A percentile compares a stretch with the other conserved stretches of the same genome.
Conservation (phyloP, 495 filamentous ascomycete species). For the Daldinia decipiens region DNA sequence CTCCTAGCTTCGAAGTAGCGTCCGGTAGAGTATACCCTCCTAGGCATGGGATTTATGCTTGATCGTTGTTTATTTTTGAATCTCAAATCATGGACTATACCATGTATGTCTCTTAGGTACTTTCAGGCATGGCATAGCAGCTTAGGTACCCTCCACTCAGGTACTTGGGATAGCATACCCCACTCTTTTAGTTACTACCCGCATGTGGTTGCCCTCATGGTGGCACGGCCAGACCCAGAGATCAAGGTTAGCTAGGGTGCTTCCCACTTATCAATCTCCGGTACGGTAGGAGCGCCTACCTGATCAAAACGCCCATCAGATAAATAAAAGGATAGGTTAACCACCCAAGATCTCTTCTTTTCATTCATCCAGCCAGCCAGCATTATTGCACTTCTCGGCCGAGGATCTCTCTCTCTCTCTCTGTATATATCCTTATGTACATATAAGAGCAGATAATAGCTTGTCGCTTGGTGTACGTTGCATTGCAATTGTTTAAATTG, state of each 20-base stretch:
- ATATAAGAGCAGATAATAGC: conserved; percentile 16
- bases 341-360: conserved; percentile 3
- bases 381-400: conserved; percentile 18
- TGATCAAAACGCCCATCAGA: conserved; percentile 9
- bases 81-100: conserved; percentile 2
- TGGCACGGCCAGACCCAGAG: conserved; percentile 26
- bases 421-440: conserved; percentile 17
- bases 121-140: conserved; percentile 2
- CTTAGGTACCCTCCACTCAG: conserved; percentile 13
- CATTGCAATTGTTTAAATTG: conserved; percentile 6
- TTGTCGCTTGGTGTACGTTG: conserved; percentile 3
- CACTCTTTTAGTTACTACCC: conserved; percentile 33
- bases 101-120: background rate
- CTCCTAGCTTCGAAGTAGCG: conserved; percentile 12
- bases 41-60: conserved; percentile 16
- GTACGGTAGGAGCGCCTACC: conserved; percentile 5
- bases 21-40: conserved; percentile 13
- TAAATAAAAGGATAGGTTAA: conserved; percentile 32
- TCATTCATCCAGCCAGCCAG: conserved; percentile 10
- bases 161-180: conserved; percentile 8
- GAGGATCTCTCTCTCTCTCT: conserved; percentile 1
- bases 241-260: conserved; percentile 22
- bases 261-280: conserved; percentile 20
- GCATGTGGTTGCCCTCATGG: background rate
- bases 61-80: background rate